These are phyloP conservation scores for Theobroma cacao DNA, from an alignment of 345 rosid genomes.

Conservation along the genomic window DNA sequence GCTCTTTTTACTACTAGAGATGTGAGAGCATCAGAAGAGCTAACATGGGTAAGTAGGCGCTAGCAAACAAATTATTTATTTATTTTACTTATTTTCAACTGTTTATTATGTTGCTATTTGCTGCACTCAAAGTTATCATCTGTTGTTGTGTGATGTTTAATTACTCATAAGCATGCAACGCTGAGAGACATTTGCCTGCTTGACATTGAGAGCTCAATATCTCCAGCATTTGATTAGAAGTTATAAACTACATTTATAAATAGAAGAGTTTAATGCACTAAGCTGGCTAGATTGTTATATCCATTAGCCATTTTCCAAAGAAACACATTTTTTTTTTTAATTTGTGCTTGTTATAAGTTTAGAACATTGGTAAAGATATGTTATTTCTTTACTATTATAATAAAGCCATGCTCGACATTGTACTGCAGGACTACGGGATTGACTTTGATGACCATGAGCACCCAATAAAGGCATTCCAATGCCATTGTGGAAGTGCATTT, in stretches of 20 bases:
- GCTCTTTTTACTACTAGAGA: constrained; percentile 83
- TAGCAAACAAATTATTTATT: neutral
- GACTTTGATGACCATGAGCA: constrained; percentile 65
- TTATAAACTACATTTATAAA: neutral
- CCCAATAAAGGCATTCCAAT: constrained; percentile 75
- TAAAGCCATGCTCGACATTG: constrained; percentile 7
- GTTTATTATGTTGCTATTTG: neutral
- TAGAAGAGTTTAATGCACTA: neutral
- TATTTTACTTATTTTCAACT: neutral
- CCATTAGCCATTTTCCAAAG: neutral
- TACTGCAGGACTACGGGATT: constrained; percentile 76
- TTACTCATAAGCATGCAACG: neutral
- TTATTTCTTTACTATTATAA: neutral
- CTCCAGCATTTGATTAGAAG: neutral
- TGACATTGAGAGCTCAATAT: neutral
- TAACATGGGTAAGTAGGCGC: constrained; percentile 73
- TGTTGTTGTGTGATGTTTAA: neutral
- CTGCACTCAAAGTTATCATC: neutral
- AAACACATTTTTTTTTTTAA: neutral
- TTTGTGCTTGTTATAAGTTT: neutral
- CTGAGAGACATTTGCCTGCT: neutral
- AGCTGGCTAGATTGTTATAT: neutral
- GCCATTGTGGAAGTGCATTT: constrained; percentile 59
- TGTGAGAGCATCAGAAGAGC: constrained; percentile 72
- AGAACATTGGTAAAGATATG: neutral